Conservation (phyloP, 768 basidiomycete species). For the Boletus insuetus region DNA sequence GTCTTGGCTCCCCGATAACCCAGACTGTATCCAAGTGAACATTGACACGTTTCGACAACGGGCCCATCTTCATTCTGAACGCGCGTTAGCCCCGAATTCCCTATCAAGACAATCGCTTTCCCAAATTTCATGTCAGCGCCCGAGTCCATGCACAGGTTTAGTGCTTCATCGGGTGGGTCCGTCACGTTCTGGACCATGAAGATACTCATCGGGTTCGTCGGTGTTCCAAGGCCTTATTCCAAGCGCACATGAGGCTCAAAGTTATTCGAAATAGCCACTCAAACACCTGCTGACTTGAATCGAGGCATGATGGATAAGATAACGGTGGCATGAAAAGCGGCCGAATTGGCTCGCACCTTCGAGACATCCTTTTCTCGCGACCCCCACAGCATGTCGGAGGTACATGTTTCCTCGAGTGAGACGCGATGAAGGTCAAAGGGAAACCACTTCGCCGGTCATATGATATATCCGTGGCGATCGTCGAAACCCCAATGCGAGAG, state of each 20-base stretch:
- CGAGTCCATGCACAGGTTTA: background rate
- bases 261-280: background rate
- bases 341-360: background rate
- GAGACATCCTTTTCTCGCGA: background rate
- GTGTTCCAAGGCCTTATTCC: background rate
- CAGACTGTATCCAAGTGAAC: too few relatives aligned
- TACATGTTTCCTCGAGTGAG: too few relatives aligned
- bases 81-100: too few relatives aligned
- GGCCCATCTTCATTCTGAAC: too few relatives aligned
- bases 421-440: background rate
- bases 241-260: background rate
- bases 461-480: conserved; percentile 13
- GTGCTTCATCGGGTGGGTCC: background rate
- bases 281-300: background rate
- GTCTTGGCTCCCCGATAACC: too few relatives aligned
- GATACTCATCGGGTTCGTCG: background rate
- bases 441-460: background rate
- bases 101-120: too few relatives aligned
- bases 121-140: too few relatives aligned
- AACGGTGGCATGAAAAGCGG: background rate
- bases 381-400: background rate
- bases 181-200: background rate
- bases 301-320: background rate
- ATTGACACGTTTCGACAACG: too few relatives aligned
- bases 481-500: background rate